These are phyloP conservation scores for Moniliella sp. DNA, from an alignment of 1,284 basidiomycete species.

Conservation along the genomic window DNA sequence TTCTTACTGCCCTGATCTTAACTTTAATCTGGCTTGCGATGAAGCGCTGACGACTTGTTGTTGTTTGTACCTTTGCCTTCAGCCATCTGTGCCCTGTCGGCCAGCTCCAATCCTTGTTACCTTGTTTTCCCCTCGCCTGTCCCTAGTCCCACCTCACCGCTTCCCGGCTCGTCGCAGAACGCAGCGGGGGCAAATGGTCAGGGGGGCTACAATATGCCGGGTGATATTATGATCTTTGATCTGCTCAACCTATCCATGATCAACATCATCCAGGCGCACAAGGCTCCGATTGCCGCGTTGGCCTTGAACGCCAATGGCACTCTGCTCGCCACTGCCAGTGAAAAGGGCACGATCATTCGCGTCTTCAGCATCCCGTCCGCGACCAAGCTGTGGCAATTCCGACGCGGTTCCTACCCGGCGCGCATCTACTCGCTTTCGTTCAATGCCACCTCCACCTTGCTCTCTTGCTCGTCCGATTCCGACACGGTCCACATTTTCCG, in stretches of 20 bases:
- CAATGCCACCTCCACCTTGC: constrained; percentile 57
- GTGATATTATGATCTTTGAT: constrained; percentile 45
- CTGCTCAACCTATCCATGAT: constrained; percentile 70
- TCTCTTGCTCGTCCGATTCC: constrained; percentile 74
- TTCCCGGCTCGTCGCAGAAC: constrained; percentile 15
- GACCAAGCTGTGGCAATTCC: constrained; percentile 82
- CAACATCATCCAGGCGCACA: constrained; percentile 92
- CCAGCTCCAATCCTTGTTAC: constrained; percentile 82
- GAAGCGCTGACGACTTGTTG: neutral
- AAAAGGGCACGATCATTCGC: constrained; percentile 93
- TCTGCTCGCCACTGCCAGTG: constrained; percentile 69
- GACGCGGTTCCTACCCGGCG: constrained; percentile 65
- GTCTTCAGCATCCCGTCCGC: constrained; percentile 77
- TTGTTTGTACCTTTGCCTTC: constrained; percentile 1
- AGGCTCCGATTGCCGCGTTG: constrained; percentile 68
- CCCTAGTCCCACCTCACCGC: constrained; percentile 51
- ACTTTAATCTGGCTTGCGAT: neutral
- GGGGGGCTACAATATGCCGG: constrained; percentile 8
- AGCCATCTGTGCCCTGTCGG: constrained; percentile 85
- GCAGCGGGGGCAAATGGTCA: too few species aligned
- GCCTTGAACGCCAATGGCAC: constrained; percentile 69
- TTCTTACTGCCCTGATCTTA: neutral
- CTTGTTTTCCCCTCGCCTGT: constrained; percentile 92
- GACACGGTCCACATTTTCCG: constrained; percentile 96
- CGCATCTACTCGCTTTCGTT: constrained; percentile 78